Conservation (phyloP, 2,329 filamentous ascomycete species). For the Xylaria sp. region DNA sequence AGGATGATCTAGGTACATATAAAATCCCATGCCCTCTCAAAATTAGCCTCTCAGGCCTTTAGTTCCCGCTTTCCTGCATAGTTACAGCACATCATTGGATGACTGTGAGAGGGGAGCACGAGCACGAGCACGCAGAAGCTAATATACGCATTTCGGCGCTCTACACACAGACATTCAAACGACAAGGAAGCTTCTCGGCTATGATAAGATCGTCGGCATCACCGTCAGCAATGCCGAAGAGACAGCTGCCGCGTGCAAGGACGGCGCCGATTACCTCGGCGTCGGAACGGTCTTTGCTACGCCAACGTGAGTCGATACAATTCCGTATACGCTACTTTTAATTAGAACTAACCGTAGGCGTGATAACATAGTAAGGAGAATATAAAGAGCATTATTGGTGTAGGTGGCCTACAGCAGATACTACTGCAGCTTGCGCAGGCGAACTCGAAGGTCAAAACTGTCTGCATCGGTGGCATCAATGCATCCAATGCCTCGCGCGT, state of each 20-base stretch:
- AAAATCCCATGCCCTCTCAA: background rate
- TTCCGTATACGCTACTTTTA: too few species aligned
- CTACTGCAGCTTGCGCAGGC: slow-evolving; percentile 62
- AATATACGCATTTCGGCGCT: background rate
- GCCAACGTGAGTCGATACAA: slow-evolving; percentile 68
- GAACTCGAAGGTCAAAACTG: slow-evolving; percentile 60
- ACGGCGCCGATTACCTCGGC: slow-evolving; percentile 88
- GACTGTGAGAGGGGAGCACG: too few species aligned
- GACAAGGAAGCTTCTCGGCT: slow-evolving; percentile 75
- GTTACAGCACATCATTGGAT: slow-evolving; percentile 7
- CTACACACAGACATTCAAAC: slow-evolving; percentile 57
- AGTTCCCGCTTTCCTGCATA: slow-evolving; percentile 9
- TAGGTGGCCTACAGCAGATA: slow-evolving; percentile 71
- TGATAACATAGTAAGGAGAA: slow-evolving; percentile 72
- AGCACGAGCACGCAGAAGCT: background rate
- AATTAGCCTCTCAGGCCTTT: background rate
- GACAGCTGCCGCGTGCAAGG: slow-evolving; percentile 71
- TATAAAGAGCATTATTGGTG: slow-evolving; percentile 80
- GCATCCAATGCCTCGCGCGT: slow-evolving; percentile 75
- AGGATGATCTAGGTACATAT: slow-evolving; percentile 82
- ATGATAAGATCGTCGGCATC: slow-evolving; percentile 83
- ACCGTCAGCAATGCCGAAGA: slow-evolving; percentile 79
- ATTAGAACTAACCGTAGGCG: background rate
- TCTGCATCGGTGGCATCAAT: slow-evolving; percentile 91
- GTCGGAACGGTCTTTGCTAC: slow-evolving; percentile 91